Evolutionary conservation across 129 eudicot genomes (phyloP).

Genomic region (Heracleum sosnowskyi): DNA sequence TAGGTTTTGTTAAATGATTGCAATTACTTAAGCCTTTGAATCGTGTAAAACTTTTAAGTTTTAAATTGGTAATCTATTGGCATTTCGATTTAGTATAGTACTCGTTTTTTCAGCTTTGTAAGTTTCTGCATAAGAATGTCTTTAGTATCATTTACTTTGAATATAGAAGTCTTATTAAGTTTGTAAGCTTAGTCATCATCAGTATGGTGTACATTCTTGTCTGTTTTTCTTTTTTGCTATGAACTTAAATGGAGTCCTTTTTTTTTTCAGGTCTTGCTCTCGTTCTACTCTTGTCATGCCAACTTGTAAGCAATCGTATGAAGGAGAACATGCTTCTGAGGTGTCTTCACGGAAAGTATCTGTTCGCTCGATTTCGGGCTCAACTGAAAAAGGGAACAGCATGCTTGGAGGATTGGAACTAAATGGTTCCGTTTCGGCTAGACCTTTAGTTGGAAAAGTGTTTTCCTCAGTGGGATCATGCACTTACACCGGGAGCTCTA

Average conservation of each 20-base stretch:
- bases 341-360: slow-evolving; percentile 16
- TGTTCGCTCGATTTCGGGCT: slow-evolving; percentile 9
- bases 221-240: not conserved
- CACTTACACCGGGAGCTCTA: slow-evolving; percentile 28
- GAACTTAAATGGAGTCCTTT: slow-evolving; percentile 5
- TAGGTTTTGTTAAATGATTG: not conserved
- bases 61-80: not conserved
- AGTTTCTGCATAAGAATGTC: not conserved
- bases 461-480: slow-evolving; percentile 36
- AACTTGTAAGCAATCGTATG: slow-evolving; percentile 19
- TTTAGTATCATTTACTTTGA: not conserved
- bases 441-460: slow-evolving; percentile 28
- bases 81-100: not conserved
- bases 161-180: not conserved
- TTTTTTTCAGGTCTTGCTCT: slow-evolving; percentile 27
- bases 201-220: not conserved
- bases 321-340: slow-evolving; percentile 10
- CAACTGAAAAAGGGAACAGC: slow-evolving; percentile 19
- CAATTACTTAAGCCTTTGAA: too few relatives aligned
- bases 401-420: slow-evolving; percentile 25
- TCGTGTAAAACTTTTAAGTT: not conserved
- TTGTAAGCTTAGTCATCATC: not conserved
- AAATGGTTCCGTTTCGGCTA: slow-evolving; percentile 18
- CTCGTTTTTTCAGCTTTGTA: not conserved
- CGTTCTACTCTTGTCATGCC: slow-evolving; percentile 13